Evolutionary conservation across 345 rosid genomes (phyloP), one percentile per base, ranked within the genome.

Genomic region (Aethionema arabicum): DNA sequence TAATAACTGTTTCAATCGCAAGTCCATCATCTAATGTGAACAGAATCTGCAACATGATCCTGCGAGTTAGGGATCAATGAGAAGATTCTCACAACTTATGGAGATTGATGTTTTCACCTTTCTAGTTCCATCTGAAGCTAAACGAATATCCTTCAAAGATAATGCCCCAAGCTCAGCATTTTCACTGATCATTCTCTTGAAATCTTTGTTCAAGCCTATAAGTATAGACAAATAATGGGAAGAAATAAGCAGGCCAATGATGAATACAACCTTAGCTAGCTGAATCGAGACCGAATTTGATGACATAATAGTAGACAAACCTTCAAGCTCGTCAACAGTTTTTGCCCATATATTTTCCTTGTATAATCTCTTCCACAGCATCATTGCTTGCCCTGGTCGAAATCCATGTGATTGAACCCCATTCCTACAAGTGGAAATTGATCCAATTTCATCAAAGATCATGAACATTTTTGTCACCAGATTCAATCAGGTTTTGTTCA

Each of bases 291-390:
- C 9, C 32, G 0, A 40, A 10, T 30, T 1, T 39, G 45, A 10
- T 43, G 27, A 38, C 27, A 44, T 14, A 57, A 3, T 8, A 72
- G 10, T 9, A 67, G 4, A 53, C 6, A 52, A 52, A 88, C 98
- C 98, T 79, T 89, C 76, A 16, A 92, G 70, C 58, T 85, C 90
- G 57, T 87, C 83, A 50, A 62, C 62, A 63, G 55, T 37, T 32
- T 81, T 77, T 2, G 93, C 96, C 93, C 93, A 92, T 32, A 81
- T 76, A 52, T 69, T 58, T 61, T 87, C 81, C 48, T 85, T 86
- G 67, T 92, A 92, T n/a, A 92, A 62, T 31, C 95, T 85, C 77
- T 89, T 92, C 95, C 98, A 87, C 45, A 92, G 75, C 96, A 89
- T 92, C 78, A 92, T 44, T 63, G 98, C 98, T 71, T 89, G 98